Base-by-base conservation (phyloP, 2,329 filamentous ascomycete genomes). In the Fusarium longipes region DNA sequence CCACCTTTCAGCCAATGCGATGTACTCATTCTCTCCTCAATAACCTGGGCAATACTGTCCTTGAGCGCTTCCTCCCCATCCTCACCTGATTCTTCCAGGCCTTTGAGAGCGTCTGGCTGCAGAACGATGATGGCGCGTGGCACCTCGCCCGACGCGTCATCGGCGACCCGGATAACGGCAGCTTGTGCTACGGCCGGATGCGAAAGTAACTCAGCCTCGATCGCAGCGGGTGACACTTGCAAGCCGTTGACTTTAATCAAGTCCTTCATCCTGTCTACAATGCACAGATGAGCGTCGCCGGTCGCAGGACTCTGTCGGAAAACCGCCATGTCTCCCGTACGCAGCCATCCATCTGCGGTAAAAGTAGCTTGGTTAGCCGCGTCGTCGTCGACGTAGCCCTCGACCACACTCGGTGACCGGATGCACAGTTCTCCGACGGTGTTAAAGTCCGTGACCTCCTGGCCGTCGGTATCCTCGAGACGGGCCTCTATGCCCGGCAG, bases 221-320 rank as follows among this genome's bases (percentile, higher is more conserved):
- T 50, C 14, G 47, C 47, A 40, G 47, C 47, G 35, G 47, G 47
- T 24, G 47, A 50, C 25, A 50, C 47, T 50, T 50, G 47, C 47
- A 50, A 50, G 35, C 47, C 47, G 25, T 50, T 12, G 35, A 50
- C 47, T 50, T 50, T 50, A 40, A 50, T 50, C 47, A 50, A 50
- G 47, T 50, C 47, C 47, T 50, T 50, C 47, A 50, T 40, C 35
- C 47, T 50, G 35, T 50, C 47, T 27, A 50, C 47, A 50, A 50
- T 50, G 35, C 47, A 50, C 35, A 50, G 35, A 50, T 50, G 47
- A 50, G 47, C 47, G 47, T 50, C 47, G 47, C 47, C 14, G 25
- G 47, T 50, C 47, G 47, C 47, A 50, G 47, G 47, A 50, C 47
- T 50, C 47, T 50, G 47, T 50, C 47, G 47, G 47, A 50, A 50